phyloP scores from a whole-genome alignment of 2,329 filamentous ascomycete species.

The Neonectria neomacrospora region DNA sequence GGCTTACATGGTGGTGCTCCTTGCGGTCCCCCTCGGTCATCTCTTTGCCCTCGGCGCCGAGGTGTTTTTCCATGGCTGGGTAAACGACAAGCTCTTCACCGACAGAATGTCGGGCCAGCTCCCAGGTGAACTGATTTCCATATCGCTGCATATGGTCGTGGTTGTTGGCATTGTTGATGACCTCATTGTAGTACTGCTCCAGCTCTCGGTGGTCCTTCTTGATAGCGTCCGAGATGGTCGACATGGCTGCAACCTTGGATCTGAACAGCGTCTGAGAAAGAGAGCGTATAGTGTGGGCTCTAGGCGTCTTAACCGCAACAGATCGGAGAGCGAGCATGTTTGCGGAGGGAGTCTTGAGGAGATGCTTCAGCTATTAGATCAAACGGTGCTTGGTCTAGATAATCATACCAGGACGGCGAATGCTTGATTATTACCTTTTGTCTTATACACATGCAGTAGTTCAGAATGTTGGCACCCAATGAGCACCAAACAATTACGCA shows the following conservation, averaged over 20 bases:
- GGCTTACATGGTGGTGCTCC: slow-evolving; percentile 57
- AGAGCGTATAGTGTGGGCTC: not conserved
- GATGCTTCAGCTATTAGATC: not conserved
- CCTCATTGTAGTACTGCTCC: slow-evolving; percentile 54
- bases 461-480: not conserved
- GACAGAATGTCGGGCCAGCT: slow-evolving; percentile 60
- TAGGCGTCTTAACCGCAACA: not conserved
- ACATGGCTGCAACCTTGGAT: not conserved
- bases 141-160: slow-evolving; percentile 53
- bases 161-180: slow-evolving; percentile 48
- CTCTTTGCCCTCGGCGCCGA: slow-evolving; percentile 54
- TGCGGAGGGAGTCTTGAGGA: not conserved
- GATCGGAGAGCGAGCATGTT: not conserved
- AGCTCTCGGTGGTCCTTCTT: slow-evolving; percentile 47
- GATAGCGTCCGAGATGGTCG: slow-evolving; percentile 40
- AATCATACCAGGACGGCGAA: not conserved
- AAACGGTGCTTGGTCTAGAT: not conserved
- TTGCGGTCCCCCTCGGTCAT: slow-evolving; percentile 60
- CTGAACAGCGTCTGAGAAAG: not conserved
- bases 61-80: slow-evolving; percentile 62
- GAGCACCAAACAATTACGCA: not conserved
- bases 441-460: not conserved
- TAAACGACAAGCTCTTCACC: slow-evolving; percentile 63
- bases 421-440: not conserved
- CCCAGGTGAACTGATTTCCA: slow-evolving; percentile 61